Evolutionary conservation across 164 flowering plant genomes (phyloP), one percentile per base, ranked within the genome.

Genomic region (Magnolia changhungtana): DNA sequence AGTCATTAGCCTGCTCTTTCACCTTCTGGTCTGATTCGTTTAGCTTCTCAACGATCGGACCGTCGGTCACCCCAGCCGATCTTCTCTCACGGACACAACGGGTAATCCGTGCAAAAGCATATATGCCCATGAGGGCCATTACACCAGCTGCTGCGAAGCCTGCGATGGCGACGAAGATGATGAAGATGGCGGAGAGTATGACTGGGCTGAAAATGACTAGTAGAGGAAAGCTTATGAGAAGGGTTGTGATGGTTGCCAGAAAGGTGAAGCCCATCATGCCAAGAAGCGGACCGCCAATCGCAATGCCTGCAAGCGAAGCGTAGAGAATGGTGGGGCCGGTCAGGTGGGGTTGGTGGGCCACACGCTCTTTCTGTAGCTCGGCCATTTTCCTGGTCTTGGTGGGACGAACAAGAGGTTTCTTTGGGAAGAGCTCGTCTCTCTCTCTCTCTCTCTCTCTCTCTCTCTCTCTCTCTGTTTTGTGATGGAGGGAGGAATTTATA

Each of bases 141-240:
- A 58, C 71, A 5, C 71, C 79, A 8, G 84, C 73, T 8, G 18
- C 72, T 2, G 71, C 83, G 14, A 81, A 78, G 45, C 83, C 84
- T 9, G 51, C 78, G 64, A 78, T 16, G 21, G 82, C 76, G 4
- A 24, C 76, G 23, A 23, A 52, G n/a, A 83, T 7, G 8, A 79
- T 50, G 0, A 68, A 4, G 2, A 24, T 78, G 7, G 82, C 80
- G 10, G 67, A 19, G 29, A 83, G 23, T 51, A 85, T 51, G 31
- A 80, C 11, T 4, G 87, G 87, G 59, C 86, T 77, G 79, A 80
- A 78, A 31, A 85, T 63, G 45, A 85, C 19, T 24, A 80, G 72
- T 24, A 83, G 78, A 2, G 86, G 87, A 2, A 79, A 78, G 29
- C n/a, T 71, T n/a, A 83, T 7, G 16, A 85, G 63, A 0, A 83